Evolutionary conservation across 208 protist genomes (phyloP), one percentile per base, ranked within the genome.

Genomic region (Leishmania martiniquensis): DNA sequence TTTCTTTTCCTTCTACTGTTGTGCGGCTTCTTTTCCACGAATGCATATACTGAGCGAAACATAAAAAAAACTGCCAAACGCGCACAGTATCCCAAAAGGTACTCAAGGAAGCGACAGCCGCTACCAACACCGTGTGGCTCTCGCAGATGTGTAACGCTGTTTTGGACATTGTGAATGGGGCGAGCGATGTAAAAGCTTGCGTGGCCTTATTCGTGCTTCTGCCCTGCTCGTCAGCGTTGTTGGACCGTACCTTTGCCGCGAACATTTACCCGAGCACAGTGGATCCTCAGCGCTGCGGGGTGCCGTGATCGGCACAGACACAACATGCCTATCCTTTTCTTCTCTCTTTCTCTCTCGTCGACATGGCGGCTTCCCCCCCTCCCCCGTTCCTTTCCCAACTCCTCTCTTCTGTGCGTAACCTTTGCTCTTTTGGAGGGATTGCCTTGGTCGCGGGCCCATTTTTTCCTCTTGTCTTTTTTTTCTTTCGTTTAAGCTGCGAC

Each of bases 1-100:
- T 42, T 29, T 9, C 1, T 34, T 39, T 34, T 57, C 34, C 25
- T 49, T 72, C 15, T 63, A 73, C 34, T 42, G 39, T 63, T 75
- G 49, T 34, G 32, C 52, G 54, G 68, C 15, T 22, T 34, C 17
- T 68, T 39, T 75, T 70, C 42, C 45, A 44, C 29, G n/a, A 32
- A 73, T 73, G 51, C 39, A 73, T 42, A 49, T 49, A 20, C 45
- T 71, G 55, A 67, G 4, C 15, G 51, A 57, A 20, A 74, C 63
- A 59, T 15, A 72, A 44, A 55, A 22, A n/a, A 49, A 29, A 32
- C 10, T 22, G 15, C 9, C 4, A 51, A 37, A 20, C 6, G 47
- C 25, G 9, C 25, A 17, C 22, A 25, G 51, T 9, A 9, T 29
- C n/a, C n/a, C 20, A 34, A 17, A 25, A 49, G 29, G 1, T 25